Evolutionary conservation across 495 filamentous ascomycete species (phyloP), one percentile per base, ranked within the genome.

Genomic region (Aspergillus incahuasiensis): DNA sequence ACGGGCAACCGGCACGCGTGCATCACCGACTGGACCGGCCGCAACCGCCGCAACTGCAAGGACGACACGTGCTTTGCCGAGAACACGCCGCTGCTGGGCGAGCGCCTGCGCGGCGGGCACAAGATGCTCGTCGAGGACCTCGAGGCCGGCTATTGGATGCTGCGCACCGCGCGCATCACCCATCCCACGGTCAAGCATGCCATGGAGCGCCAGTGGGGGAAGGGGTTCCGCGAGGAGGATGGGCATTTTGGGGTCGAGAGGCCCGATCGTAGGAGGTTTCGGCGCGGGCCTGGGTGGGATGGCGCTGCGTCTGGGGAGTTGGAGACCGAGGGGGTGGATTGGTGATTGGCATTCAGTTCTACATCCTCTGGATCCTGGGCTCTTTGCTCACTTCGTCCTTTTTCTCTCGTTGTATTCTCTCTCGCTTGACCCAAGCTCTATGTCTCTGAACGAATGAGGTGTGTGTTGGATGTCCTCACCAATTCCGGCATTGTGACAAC

Each of bases 251-350:
- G 32, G 5, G 62, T 70, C 20, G 42, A 56, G 0, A 19, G 44
- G 1, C 56, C 56, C 25, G 67, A 72, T 32, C 48, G 52, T 18
- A 58, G 67, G 18, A 22, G 50, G 6, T 75, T 70, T 50, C 59
- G 67, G 8, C 67, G 71, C 24, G 72, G 71, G 6, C 59, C 64
- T 41, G 73, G 71, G 12, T 74, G 72, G 70, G 71, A 74, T 62
- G 68, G 68, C 5, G 53, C 24, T 3, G 63, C 55, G 15, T 56
- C 57, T 15, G 70, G 68, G 6, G 67, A 64, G 7, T 64, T 70
- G 66, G 68, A 73, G 58, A 45, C 68, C 32, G 72, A 73, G 50
- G 59, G 60, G 22, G 40, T 55, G 16, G 61, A 61, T 20, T 42
- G 13, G 11, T 22, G 12, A n/a, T n/a, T n/a, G n/a, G n/a, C n/a